Conservation (phyloP, 192 early-diverging fungal species). For the Rhizophagus prolifer region DNA sequence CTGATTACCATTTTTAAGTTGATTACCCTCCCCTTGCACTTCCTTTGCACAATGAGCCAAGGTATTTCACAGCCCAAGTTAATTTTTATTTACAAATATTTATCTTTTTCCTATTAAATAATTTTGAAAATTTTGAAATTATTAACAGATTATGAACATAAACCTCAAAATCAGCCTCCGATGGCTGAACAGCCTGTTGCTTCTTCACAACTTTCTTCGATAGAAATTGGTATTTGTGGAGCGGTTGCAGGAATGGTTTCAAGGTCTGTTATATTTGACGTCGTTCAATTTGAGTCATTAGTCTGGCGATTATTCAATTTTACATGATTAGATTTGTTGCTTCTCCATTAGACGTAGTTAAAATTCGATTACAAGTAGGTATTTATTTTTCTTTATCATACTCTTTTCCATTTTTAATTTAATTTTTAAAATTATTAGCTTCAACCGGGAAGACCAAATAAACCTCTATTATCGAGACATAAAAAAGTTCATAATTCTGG, state of each 20-base stretch:
- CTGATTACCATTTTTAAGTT: too few relatives aligned
- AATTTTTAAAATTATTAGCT: conserved; percentile 28
- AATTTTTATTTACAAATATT: too few relatives aligned
- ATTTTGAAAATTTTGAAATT: not conserved
- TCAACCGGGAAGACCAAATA: conserved; percentile 24
- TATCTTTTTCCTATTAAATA: not conserved
- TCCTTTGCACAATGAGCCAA: too few relatives aligned
- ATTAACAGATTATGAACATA: not conserved
- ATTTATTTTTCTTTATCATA: not conserved
- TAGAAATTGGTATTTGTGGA: conserved; percentile 21
- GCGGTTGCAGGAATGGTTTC: conserved; percentile 19
- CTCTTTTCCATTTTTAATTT: not conserved
- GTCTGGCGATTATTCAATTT: not conserved
- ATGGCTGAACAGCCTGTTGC: not conserved
- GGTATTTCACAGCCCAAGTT: too few relatives aligned
- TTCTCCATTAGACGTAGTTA: conserved; percentile 92
- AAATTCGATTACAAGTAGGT: conserved; percentile 75
- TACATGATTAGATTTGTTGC: conserved; percentile 64
- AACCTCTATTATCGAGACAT: not conserved
- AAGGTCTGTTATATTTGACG: conserved; percentile 6
- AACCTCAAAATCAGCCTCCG: not conserved
- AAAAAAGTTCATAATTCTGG: not conserved
- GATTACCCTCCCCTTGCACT: too few relatives aligned
- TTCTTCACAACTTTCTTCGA: conserved; percentile 6
- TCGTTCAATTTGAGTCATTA: not conserved